These are phyloP conservation scores for Yamadazyma oceani DNA, from an alignment of 1,139 yeast species.

Conservation along the genomic window DNA sequence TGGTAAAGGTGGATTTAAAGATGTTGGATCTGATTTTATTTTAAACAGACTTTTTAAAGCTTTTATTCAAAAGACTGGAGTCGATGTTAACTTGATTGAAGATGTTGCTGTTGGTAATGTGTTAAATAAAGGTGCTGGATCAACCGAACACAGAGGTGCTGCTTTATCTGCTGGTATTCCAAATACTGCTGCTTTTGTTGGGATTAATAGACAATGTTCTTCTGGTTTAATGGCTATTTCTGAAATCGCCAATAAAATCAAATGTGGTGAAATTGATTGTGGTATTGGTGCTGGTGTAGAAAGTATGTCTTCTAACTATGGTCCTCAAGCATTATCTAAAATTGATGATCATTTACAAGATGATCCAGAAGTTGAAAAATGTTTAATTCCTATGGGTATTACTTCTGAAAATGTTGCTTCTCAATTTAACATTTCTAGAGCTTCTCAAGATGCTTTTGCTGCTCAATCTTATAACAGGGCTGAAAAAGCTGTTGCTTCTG, in stretches of 20 bases:
- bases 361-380: slow-evolving; percentile 30
- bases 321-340: slow-evolving; percentile 66
- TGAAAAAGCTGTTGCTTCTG: slow-evolving; percentile 65
- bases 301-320: slow-evolving; percentile 85
- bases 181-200: slow-evolving; percentile 67
- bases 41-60: slow-evolving; percentile 63
- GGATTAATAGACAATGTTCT: slow-evolving; percentile 91
- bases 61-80: slow-evolving; percentile 58
- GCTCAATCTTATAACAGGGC: slow-evolving; percentile 85
- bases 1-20: slow-evolving; percentile 78
- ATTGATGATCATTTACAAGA: slow-evolving; percentile 50
- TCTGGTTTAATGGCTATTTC: slow-evolving; percentile 90
- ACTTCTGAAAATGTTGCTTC: slow-evolving; percentile 39
- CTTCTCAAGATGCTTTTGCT: slow-evolving; percentile 83
- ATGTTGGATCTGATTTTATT: slow-evolving; percentile 72
- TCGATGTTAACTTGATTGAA: slow-evolving; percentile 67
- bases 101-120: slow-evolving; percentile 90
- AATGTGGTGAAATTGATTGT: slow-evolving; percentile 82
- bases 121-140: slow-evolving; percentile 87
- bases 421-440: slow-evolving; percentile 63
- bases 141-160: slow-evolving; percentile 87
- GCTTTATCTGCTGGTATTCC: slow-evolving; percentile 50
- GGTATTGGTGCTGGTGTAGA: slow-evolving; percentile 94
- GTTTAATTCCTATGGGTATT: slow-evolving; percentile 79
- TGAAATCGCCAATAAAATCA: slow-evolving; percentile 86